Percentiles rank a stretch among this genome's conserved stretches.
Evolutionary conservation across 768 basidiomycete species (phyloP).

Genomic region (Boletus barrowsii): DNA sequence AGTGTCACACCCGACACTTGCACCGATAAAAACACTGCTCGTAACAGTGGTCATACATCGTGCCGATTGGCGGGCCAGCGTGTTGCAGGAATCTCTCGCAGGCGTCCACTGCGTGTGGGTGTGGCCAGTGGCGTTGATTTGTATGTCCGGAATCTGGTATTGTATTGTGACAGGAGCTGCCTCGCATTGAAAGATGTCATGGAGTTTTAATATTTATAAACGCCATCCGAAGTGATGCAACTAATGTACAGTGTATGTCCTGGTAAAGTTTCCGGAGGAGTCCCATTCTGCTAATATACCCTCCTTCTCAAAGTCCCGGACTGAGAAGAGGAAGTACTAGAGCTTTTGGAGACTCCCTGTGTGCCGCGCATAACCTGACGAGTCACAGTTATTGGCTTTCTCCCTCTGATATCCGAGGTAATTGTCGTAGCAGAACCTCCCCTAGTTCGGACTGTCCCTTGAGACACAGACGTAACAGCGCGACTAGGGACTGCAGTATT

Average conservation of each 20-base stretch:
- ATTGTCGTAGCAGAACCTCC: slow-evolving; percentile 7
- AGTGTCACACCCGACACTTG: too few relatives aligned
- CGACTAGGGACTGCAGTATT: slow-evolving; percentile 9
- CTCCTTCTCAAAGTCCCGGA: slow-evolving; percentile 23
- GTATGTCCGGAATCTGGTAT: too few relatives aligned
- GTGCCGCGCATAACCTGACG: slow-evolving; percentile 12
- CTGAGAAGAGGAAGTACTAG: slow-evolving; percentile 27
- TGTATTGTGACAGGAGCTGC: too few relatives aligned
- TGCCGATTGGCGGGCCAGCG: too few relatives aligned
- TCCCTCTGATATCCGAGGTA: slow-evolving; percentile 12
- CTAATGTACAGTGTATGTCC: slow-evolving; percentile 26
- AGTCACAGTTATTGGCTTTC: slow-evolving; percentile 4
- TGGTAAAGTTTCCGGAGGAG: not conserved
- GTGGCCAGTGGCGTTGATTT: too few relatives aligned
- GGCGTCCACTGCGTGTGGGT: too few relatives aligned
- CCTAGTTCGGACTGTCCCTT: slow-evolving; percentile 8
- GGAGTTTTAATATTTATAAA: not conserved
- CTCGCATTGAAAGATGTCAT: not conserved
- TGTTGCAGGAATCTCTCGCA: too few relatives aligned
- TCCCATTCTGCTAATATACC: slow-evolving; percentile 9
- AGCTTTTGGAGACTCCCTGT: slow-evolving; percentile 18
- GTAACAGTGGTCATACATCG: too few relatives aligned
- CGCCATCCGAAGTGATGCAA: slow-evolving; percentile 9
- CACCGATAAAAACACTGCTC: too few relatives aligned
- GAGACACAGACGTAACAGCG: slow-evolving; percentile 7